Evolutionary conservation across 1,139 yeast genomes (phyloP).

Genomic region (Yamadazyma dushanensis): DNA sequence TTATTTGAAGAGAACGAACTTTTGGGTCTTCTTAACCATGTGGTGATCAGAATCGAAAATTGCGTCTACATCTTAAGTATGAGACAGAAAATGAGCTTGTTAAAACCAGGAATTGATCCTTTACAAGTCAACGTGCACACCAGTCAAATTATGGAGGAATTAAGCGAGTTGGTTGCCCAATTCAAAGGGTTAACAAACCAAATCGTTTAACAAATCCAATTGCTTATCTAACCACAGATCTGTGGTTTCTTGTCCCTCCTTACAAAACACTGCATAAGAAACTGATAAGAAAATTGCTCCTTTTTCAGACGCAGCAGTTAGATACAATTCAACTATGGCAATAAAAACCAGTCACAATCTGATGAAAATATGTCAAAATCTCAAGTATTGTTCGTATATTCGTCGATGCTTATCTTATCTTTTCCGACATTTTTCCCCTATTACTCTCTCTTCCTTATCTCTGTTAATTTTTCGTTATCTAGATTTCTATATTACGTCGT

Average conservation of each 20-base stretch:
- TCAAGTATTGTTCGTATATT: too few relatives aligned
- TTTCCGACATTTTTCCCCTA: too few relatives aligned
- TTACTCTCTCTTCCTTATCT: too few relatives aligned
- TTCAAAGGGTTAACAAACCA: conserved; percentile 7
- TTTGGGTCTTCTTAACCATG: conserved; percentile 57
- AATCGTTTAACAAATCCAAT: too few relatives aligned
- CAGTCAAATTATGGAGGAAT: conserved; percentile 27
- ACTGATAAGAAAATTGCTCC: conserved; percentile 2
- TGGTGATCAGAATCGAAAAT: conserved; percentile 64
- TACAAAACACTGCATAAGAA: not conserved
- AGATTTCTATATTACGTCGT: too few relatives aligned
- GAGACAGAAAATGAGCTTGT: conserved; percentile 32
- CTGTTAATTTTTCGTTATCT: too few relatives aligned
- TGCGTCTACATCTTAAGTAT: conserved; percentile 39
- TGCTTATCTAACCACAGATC: too few relatives aligned
- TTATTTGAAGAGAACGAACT: conserved; percentile 36
- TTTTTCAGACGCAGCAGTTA: not conserved
- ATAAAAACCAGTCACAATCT: too few relatives aligned
- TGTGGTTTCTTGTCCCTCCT: too few relatives aligned
- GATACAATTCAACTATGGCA: too few relatives aligned
- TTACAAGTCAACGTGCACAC: conserved; percentile 25
- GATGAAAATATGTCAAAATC: too few relatives aligned
- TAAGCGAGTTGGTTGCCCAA: conserved; percentile 17
- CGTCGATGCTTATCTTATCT: too few relatives aligned
- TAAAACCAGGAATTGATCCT: conserved; percentile 22